Evolutionary conservation across 2,329 filamentous ascomycete species (phyloP).

Genomic region (Verticillium albo-atrum): DNA sequence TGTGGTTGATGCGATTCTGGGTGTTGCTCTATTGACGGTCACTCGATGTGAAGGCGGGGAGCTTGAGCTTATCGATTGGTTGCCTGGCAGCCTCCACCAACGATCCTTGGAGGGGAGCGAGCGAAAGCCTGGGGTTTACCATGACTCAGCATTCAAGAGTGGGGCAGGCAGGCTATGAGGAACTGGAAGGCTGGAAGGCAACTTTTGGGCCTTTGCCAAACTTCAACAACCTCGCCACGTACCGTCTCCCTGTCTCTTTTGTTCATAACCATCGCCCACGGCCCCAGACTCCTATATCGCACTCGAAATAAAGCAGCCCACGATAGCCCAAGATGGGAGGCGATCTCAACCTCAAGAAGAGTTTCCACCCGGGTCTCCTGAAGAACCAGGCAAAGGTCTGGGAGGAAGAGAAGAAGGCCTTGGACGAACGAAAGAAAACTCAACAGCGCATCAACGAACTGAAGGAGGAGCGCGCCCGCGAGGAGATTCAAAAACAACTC

Average conservation of each 20-base stretch:
- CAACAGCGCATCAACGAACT: conserved; percentile 90
- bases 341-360: conserved; percentile 92
- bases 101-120: not conserved
- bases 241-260: too few relatives aligned
- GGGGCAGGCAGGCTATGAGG: not conserved
- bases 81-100: not conserved
- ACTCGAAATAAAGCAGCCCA: not conserved
- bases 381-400: conserved; percentile 89
- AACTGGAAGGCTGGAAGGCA: conserved; percentile 2
- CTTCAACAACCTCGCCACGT: not conserved
- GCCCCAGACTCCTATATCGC: not conserved
- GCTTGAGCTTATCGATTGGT: conserved; percentile 12
- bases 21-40: not conserved
- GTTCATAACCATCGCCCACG: not conserved
- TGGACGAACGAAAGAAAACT: conserved; percentile 91
- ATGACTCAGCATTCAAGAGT: not conserved
- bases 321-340: conserved; percentile 62
- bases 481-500: conserved; percentile 85
- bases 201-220: conserved; percentile 3
- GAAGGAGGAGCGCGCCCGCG: conserved; percentile 86
- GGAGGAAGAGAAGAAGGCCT: conserved; percentile 85
- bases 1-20: not conserved
- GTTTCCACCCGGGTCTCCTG: conserved; percentile 88
- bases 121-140: not conserved
- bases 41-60: conserved; percentile 6